Base-by-base conservation (phyloP, 106 monocot genomes). In the Triglochin maritima region DNA sequence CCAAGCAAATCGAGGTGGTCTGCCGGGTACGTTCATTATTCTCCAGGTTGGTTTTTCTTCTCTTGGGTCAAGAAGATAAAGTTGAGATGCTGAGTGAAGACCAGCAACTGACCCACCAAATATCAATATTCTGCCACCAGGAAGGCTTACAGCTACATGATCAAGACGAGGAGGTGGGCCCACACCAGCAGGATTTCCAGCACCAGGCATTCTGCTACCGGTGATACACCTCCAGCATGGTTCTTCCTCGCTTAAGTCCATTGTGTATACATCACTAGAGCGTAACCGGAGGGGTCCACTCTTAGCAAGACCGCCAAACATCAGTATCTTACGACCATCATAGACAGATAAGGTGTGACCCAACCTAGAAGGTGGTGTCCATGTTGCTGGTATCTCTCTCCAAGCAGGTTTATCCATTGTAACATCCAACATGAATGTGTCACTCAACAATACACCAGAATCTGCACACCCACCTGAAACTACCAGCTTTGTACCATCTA, bases 401-500 rank as follows among this genome's bases (percentile, higher is more conserved):
- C 92, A 88, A 4, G 79, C 76, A 12, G 93, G 88, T 67, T 65
- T 88, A 67, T 86, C 86, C 85, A 86, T 78, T 5, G 81, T 84
- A 11, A 93, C 79, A 70, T 93, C 92, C 67, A 92, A 61, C 47
- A 88, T 71, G 57, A 79, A 85, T 46, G 92, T 92, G 50, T 92
- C 92, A 51, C 88, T 92, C 0, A 92, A 75, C 57, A 92, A 83
- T 53, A 92, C 87, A 17, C 87, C 87, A 6, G 87, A 88, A 64
- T 93, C 88, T 17, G 92, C 83, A 76, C 93, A 93, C 6, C 93
- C 93, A 44, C 93, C 93, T 12, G 86, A 93, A 45, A 93, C 88
- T 46, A 89, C 86, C 65, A 89, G 74, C 65, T 79, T 88, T 41
- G 85, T 85, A 17, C 92, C 92, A 65, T 92, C 92, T 4, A 92